phyloP scores from a whole-genome alignment of 768 basidiomycete species.

The Suillus americanus region DNA sequence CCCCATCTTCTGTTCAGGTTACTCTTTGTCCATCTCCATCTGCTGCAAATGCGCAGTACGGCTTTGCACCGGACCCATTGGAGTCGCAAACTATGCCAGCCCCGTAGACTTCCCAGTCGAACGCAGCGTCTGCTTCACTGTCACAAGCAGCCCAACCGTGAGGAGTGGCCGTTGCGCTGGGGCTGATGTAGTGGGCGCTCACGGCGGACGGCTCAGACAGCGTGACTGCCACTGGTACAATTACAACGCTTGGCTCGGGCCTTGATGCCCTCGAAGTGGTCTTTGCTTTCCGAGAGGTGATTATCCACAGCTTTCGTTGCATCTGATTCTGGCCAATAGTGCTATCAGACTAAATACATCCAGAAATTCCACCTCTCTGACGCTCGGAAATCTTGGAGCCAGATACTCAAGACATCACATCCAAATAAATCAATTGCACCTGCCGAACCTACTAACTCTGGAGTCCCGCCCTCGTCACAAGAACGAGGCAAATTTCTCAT shows the following conservation, averaged over 20 bases:
- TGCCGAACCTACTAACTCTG: slow-evolving; percentile 9
- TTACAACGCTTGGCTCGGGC: no score
- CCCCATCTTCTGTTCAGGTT: slow-evolving; percentile 43
- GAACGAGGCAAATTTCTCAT: slow-evolving; percentile 18
- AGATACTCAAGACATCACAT: slow-evolving; percentile 6
- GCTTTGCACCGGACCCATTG: slow-evolving; percentile 47
- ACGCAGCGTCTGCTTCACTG: slow-evolving; percentile 14
- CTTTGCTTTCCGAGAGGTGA: no score
- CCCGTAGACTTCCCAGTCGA: slow-evolving; percentile 30
- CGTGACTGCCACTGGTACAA: slow-evolving; percentile 57
- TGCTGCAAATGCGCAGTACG: slow-evolving; percentile 39
- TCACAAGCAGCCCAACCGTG: slow-evolving; percentile 27
- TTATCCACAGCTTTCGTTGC: no score
- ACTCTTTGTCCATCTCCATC: slow-evolving; percentile 29
- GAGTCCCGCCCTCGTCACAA: slow-evolving; percentile 3
- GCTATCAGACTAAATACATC: no score
- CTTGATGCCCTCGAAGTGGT: no score
- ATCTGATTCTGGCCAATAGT: no score
- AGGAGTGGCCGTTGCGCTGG: slow-evolving; percentile 71
- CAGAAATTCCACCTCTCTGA: no score
- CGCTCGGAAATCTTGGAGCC: slow-evolving; percentile 13
- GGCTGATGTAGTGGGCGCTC: slow-evolving; percentile 75
- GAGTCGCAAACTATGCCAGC: slow-evolving; percentile 63
- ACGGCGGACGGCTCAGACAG: slow-evolving; percentile 48
- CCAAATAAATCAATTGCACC: slow-evolving; percentile 15